Base-by-base conservation (phyloP, 2,329 filamentous ascomycete genomes). In the Sporothrix euskadiensis region DNA sequence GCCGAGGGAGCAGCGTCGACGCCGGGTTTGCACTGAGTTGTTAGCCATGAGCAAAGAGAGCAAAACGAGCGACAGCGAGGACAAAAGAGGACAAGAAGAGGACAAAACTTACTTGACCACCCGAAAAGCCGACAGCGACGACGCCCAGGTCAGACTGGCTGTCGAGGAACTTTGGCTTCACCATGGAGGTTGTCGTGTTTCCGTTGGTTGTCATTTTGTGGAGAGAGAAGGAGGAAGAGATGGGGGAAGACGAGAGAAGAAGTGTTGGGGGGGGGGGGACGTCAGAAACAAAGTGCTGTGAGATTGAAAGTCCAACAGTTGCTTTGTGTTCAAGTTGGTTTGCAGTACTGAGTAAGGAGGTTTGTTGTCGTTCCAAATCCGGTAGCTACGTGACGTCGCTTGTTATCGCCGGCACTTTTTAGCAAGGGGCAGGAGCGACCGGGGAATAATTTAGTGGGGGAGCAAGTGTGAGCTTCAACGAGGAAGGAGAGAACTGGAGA, bases 121-220 rank as follows among this genome's bases (percentile, higher is more conserved):
- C 95, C 71, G 94, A 97, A 86, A 98, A 99, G 76, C 95, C 95
- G 52, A 98, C 96, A 69, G 95, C 94, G 52, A 98, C 94, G 73
- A 99, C 88, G 75, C 95, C 96, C 76, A 99, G 87, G 79, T 98
- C 91, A 80, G 92, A 87, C 44, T 90, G 88, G 80, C 91, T 87
- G 76, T 91, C 86, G 78, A 98, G 91, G 85, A 98, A 98, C 80
- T 92, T 94, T 81, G 86, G 87, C 77, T 84, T 81, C 76, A 88
- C 81, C 81, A 86, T 85, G 73, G 85, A 85, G 71, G 85, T 87
- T 78, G 86, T 85, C 84, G 88, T 86, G n/a, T n/a, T 73, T 71
- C 16, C 49, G 26, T 47, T 16, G 30, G 14, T 4, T 7, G 39
- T 56, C 19, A 39, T 14, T 39, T 16, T n/a, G 22, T 14, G 26